Evolutionary conservation across 768 basidiomycete species (phyloP), one percentile per base, ranked within the genome.

Genomic region (Hebeloma cylindrosporum): DNA sequence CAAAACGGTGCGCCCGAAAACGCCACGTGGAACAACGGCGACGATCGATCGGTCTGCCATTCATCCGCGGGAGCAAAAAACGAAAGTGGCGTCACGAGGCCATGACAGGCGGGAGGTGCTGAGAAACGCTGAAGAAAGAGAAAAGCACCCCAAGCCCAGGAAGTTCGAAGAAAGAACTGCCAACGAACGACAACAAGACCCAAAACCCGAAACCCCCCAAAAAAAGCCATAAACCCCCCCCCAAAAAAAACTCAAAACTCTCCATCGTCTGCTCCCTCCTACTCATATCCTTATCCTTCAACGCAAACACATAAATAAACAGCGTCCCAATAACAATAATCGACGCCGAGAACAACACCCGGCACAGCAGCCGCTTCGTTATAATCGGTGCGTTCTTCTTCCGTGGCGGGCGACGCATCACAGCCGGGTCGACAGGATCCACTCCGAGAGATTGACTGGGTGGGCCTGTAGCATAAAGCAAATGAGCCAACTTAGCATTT

Each of bases 201-300:
- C n/a, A n/a, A n/a, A n/a, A n/a, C n/a, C n/a, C n/a, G n/a, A n/a
- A n/a, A n/a, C n/a, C n/a, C n/a, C n/a, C n/a, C n/a, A n/a, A n/a
- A n/a, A n/a, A n/a, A n/a, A n/a, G n/a, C n/a, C n/a, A n/a, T n/a
- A n/a, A n/a, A n/a, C n/a, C n/a, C n/a, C n/a, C n/a, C n/a, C n/a
- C n/a, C n/a, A 37, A 32, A 2, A 22, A 31, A 32, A 40, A 28
- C 40, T 22, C 5, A 7, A 18, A 7, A 71, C 85, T 54, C 47
- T 92, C 94, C 93, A 97, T 95, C 0, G 95, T 98, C 66, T 98
- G 95, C 53, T 97, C 95, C 52, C 93, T 72, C 44, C 80, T 72
- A 22, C 89, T 85, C 75, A 93, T 82, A 30, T 78, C 77, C 10
- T 91, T 87, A 57, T 97, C 94, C 36, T 80, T 81, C 37, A 92